phyloP scores from a whole-genome alignment of 225 moss, liverwort and hornwort species.

The Sphagnum contortum region DNA sequence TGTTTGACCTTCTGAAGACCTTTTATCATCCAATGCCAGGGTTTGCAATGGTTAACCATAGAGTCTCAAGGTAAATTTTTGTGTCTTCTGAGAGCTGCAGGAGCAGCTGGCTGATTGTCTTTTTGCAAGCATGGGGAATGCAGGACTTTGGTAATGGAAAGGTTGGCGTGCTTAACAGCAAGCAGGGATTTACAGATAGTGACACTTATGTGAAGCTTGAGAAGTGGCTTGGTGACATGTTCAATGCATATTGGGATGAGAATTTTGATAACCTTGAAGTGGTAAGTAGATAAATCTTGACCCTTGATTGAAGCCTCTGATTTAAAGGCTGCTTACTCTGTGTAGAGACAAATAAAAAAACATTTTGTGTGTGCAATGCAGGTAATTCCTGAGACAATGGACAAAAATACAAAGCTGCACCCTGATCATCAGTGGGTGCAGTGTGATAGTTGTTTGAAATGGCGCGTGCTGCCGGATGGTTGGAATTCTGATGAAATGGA shows the following conservation, averaged over 20 bases:
- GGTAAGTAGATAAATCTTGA: slow-evolving; percentile 23
- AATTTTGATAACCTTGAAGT: slow-evolving; percentile 38
- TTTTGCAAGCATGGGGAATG: background rate
- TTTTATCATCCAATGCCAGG: no score
- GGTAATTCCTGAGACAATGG: slow-evolving; percentile 8
- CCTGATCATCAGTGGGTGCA: slow-evolving; percentile 76
- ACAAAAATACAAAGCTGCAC: slow-evolving; percentile 8
- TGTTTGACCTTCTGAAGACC: no score
- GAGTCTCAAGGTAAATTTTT: no score
- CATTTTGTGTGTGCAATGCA: slow-evolving; percentile 3
- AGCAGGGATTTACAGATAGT: slow-evolving; percentile 79
- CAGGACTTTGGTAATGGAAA: slow-evolving; percentile 55
- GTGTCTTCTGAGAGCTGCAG: no score
- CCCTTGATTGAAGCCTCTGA: background rate
- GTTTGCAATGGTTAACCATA: no score
- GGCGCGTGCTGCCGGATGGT: slow-evolving; percentile 69
- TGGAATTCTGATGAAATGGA: slow-evolving; percentile 26
- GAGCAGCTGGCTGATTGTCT: no score
- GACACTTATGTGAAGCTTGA: slow-evolving; percentile 66
- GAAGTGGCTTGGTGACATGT: slow-evolving; percentile 51
- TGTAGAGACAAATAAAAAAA: background rate
- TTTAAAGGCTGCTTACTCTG: background rate
- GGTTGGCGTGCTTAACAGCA: slow-evolving; percentile 70
- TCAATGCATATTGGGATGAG: slow-evolving; percentile 62
- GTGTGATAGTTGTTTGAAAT: slow-evolving; percentile 74